phyloP scores from a whole-genome alignment of 352 stramenopile species.

The Thraustochytrium sp. region DNA sequence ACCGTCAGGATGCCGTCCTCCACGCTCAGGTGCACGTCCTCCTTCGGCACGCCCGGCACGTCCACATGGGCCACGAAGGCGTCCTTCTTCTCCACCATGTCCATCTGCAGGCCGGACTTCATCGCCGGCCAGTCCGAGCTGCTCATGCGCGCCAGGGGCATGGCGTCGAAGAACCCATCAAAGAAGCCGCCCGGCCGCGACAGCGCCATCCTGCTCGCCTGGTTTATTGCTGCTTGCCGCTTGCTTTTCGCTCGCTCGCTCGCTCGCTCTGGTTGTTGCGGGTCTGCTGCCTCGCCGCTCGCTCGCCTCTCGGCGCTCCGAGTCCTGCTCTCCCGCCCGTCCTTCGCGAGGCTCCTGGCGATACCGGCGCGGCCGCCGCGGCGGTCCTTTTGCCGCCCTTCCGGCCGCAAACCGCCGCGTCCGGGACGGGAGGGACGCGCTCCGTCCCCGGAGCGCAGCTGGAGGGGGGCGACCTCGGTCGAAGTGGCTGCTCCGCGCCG shows the following conservation, averaged over 20 bases:
- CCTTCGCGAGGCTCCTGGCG: too few species aligned
- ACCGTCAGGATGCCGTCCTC: slow-evolving; percentile 45
- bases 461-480: too few species aligned
- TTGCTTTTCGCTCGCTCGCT: not conserved
- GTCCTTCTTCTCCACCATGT: slow-evolving; percentile 46
- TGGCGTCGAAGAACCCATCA: not conserved
- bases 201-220: not conserved
- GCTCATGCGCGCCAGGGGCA: slow-evolving; percentile 15
- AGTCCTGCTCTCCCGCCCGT: too few species aligned
- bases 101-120: slow-evolving; percentile 43
- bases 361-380: too few species aligned
- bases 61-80: slow-evolving; percentile 41
- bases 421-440: too few species aligned
- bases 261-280: not conserved
- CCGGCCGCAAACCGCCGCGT: too few species aligned
- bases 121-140: slow-evolving; percentile 27
- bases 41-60: slow-evolving; percentile 46
- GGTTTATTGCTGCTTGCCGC: not conserved
- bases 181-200: not conserved
- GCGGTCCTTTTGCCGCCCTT: too few species aligned
- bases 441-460: too few species aligned
- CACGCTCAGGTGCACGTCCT: slow-evolving; percentile 42
- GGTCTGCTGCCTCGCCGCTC: not conserved
- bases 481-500: too few species aligned
- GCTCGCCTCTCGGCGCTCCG: too few species aligned